Evolutionary conservation across 2,329 filamentous ascomycete genomes (phyloP), one percentile per base, ranked within the genome.

Genomic region (Sporothrix mexicana): DNA sequence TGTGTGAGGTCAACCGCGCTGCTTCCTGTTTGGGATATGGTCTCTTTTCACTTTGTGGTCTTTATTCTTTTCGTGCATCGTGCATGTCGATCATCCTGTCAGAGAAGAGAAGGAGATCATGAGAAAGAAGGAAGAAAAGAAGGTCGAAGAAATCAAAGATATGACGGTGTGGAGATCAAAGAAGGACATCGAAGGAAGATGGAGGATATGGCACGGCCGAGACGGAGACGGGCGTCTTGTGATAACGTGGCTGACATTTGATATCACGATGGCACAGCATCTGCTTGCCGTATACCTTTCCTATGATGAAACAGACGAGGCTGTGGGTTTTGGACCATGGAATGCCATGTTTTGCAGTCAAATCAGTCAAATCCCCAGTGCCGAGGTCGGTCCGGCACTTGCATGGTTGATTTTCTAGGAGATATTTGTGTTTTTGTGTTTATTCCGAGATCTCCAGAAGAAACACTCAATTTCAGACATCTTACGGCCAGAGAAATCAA

Each of bases 361-460:
- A n/a, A n/a, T n/a, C n/a, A n/a, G n/a, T n/a, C n/a, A n/a, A n/a
- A n/a, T n/a, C 23, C 2, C 4, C 15, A n/a, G 5, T 43, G 59
- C 15, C 59, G 47, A 25, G 41, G 20, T 17, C 6, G n/a, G 61
- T 12, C 41, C 61, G 61, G 61, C 41, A 66, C 61, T 45, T 66
- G 7, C 5, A 4, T 66, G 61, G 47, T 47, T 64, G 36, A 66
- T 25, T 66, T 45, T 25, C 41, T 1, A 66, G 61, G 41, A 66
- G 12, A 25, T 47, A 66, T 47, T 25, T 64, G 36, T 62, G 41
- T 47, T 66, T 47, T 25, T 64, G 36, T 62, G 41, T 47, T 66
- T 66, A 23, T 64, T 43, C 59, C 59, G 36, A 64, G 41, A 47
- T 66, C 41, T 47, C 61, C 61, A 66, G 41, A 66, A 66, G 30